Base-by-base conservation (phyloP, 495 filamentous ascomycete species). In the Penicillium antarcticum region DNA sequence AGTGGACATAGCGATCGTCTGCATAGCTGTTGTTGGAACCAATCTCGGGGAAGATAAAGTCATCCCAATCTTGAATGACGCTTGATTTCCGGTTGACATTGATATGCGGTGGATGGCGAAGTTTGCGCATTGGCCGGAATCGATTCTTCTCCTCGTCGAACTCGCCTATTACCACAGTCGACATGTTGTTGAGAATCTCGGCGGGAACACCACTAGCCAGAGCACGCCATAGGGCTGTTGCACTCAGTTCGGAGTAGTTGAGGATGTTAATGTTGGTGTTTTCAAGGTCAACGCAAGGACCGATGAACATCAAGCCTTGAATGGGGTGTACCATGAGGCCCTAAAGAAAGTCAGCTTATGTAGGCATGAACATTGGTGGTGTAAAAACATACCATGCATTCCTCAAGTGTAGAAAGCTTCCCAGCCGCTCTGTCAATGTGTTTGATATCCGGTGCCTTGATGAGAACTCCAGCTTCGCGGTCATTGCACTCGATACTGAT, bases 1-100 rank as follows among this genome's bases (percentile, higher is more conserved):
- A n/a, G n/a, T n/a, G n/a, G n/a, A n/a, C n/a, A n/a, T n/a, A n/a
- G n/a, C n/a, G n/a, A n/a, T n/a, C n/a, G n/a, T n/a, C n/a, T n/a
- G n/a, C 4, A n/a, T 58, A 51, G 6, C 46, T 41, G 7, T 49
- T 57, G 11, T 8, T 17, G 3, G 0, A 14, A 18, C 63, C 65
- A 11, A 65, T 31, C 38, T 54, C 57, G 26, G 46, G 53, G 29
- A 65, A 67, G 5, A 35, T 55, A 19, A 63, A 64, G 42, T 55
- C 52, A 17, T 23, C 53, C 67, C 67, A 70, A 4, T 63, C 29
- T 24, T 51, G 16, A 51, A 50, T 16, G 57, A 60, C 29, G 36
- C 34, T 24, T 11, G 21, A 6, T 6, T 47, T 12, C 1, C 16
- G 29, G 7, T 32, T 48, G 14, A 8, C 12, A 0, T n/a, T 0